Evolutionary conservation across 345 rosid genomes (phyloP).

Genomic region (Ricinus communis): DNA sequence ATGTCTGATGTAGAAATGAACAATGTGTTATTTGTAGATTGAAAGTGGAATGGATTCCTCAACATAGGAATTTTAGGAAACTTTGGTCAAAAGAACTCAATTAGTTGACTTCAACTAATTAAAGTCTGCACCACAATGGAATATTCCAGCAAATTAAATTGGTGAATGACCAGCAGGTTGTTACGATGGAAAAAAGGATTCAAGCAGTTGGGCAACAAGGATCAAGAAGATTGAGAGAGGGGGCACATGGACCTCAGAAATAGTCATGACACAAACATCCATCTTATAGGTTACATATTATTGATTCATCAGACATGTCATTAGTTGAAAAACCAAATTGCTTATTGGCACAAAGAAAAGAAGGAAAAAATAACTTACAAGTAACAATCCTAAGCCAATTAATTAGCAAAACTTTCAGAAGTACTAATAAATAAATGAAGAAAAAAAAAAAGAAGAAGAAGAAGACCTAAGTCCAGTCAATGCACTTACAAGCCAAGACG

Average conservation of each 20-base stretch:
- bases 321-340: no score
- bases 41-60: neutral
- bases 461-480: neutral
- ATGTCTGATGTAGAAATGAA: neutral
- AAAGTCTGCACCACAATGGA: neutral
- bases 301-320: neutral
- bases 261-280: neutral
- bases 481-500: slow-evolving; percentile 81
- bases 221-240: neutral
- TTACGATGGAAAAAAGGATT: neutral
- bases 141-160: neutral
- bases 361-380: neutral
- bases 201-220: neutral
- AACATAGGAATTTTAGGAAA: neutral
- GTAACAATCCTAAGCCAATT: neutral
- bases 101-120: neutral
- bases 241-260: neutral
- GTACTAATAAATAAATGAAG: slow-evolving; percentile 6
- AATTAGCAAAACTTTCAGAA: slow-evolving; percentile 6
- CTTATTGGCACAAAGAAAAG: neutral
- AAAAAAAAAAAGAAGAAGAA: slow-evolving; percentile 1
- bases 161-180: neutral
- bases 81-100: neutral
- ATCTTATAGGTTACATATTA: neutral
- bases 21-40: neutral